Base-by-base conservation (phyloP, 179 eudicot species). In the Heliamphora pulchella region DNA sequence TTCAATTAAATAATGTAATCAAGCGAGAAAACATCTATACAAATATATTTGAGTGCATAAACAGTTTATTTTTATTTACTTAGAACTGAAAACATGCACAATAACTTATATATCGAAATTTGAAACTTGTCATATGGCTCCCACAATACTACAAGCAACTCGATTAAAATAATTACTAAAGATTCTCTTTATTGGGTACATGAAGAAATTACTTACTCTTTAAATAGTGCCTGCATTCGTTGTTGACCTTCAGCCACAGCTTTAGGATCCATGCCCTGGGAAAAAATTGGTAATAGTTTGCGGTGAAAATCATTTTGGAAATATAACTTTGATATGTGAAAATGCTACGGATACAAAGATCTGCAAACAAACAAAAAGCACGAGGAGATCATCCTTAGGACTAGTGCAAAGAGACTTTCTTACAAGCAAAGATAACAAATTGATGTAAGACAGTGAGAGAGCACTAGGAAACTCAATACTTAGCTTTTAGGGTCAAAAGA, bases 221-320 rank as follows among this genome's bases (percentile, higher is more conserved):
- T 88, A 82, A 93, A 92, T 78, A 96, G 83, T 55, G 75, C 85
- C 51, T 88, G 63, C 93, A 92, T 94, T 77, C 81, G 86, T 78
- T 77, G 63, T 84, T 85, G 90, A 59, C 97, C 99, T 80, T 92
- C 99, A 77, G 85, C 80, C 13, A 90, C 89, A 72, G 96, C 92
- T 51, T 83, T 64, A 41, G 97, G 98, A 63, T 90, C 90, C 97
- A 92, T 89, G 48, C 86, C 91, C 98, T 96, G 87, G 44, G 82
- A 78, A 82, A 73, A 64, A 62, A 57, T 64, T 64, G 31, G 50
- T 62, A 72, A 15, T 31, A 72, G 63, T 5, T 11, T 50, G 5
- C 59, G 7, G 57, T 53, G 22, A 17, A 65, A 31, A 61, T 61
- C 18, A 22, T n/a, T 3, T 53, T 59, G 54, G 61, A 3, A 43